These are phyloP conservation scores for Fusarium nodosum DNA, from an alignment of 2,329 filamentous ascomycete genomes.

Conservation along the genomic window DNA sequence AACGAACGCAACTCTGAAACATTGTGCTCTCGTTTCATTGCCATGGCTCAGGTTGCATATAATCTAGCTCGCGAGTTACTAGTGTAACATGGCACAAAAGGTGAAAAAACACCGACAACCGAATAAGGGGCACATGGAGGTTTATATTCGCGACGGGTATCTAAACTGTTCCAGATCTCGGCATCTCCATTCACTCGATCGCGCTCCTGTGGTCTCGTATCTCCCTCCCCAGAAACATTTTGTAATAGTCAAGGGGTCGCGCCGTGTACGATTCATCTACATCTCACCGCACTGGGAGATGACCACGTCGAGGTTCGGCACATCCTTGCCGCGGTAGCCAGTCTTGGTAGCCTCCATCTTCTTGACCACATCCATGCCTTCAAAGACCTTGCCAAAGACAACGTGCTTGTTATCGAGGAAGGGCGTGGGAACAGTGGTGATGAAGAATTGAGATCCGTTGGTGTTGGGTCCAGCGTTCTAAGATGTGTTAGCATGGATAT, in stretches of 20 bases:
- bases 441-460: slow-evolving; percentile 98
- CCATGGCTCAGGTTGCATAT: background rate
- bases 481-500: background rate
- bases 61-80: slow-evolving; percentile 12
- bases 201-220: background rate
- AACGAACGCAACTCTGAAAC: background rate
- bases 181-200: slow-evolving; percentile 16
- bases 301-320: slow-evolving; percentile 86
- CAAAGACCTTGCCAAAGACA: slow-evolving; percentile 91
- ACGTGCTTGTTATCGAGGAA: slow-evolving; percentile 95
- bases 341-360: slow-evolving; percentile 95
- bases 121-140: slow-evolving; percentile 23
- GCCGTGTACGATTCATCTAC: slow-evolving; percentile 60
- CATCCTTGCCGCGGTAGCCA: slow-evolving; percentile 78
- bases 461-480: slow-evolving; percentile 92
- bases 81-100: slow-evolving; percentile 32
- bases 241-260: background rate
- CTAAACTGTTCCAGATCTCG: slow-evolving; percentile 35
- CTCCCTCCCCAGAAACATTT: slow-evolving; percentile 4
- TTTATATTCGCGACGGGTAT: slow-evolving; percentile 39
- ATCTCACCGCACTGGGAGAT: slow-evolving; percentile 94
- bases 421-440: slow-evolving; percentile 88
- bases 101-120: slow-evolving; percentile 40
- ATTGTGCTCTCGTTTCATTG: background rate
- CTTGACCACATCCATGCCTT: slow-evolving; percentile 89